Conservation (phyloP, 345 rosid species). For the Camelina neglecta region DNA sequence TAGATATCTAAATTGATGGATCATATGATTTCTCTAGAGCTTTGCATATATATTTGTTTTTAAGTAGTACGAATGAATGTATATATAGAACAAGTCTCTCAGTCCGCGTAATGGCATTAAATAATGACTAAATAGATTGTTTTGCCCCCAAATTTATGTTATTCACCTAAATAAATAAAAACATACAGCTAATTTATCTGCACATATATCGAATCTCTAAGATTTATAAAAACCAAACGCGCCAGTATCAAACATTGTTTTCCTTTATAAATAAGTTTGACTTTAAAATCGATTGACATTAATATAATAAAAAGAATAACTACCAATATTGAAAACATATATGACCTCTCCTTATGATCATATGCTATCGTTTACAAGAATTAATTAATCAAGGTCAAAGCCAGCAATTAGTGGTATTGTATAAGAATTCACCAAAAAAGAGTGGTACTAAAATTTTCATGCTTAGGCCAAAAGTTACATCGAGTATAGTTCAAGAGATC, state of each 20-base stretch:
- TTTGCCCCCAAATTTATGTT: neutral
- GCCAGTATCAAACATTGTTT: slow-evolving; percentile 20
- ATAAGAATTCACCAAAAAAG: neutral
- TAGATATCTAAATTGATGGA: slow-evolving; percentile 6
- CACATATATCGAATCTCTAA: slow-evolving; percentile 27
- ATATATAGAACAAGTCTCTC: slow-evolving; percentile 31
- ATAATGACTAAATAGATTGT: neutral
- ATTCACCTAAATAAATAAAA: neutral
- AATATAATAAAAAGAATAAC: slow-evolving; percentile 1
- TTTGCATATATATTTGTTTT: slow-evolving; percentile 4
- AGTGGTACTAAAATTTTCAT: slow-evolving; percentile 6
- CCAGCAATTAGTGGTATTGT: slow-evolving; percentile 14
- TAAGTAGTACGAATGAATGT: neutral
- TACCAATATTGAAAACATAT: slow-evolving; percentile 4
- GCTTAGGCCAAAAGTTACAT: slow-evolving; percentile 20
- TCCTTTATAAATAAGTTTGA: slow-evolving; percentile 23
- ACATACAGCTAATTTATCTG: slow-evolving; percentile 35
- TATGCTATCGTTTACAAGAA: neutral
- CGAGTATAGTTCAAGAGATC: neutral
- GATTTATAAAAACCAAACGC: slow-evolving; percentile 13
- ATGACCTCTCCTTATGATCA: slow-evolving; percentile 26
- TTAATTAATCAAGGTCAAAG: slow-evolving; percentile 28
- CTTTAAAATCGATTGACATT: slow-evolving; percentile 16
- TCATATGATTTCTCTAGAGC: neutral
- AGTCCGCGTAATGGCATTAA: slow-evolving; percentile 39